Evolutionary conservation across 2,329 filamentous ascomycete species (phyloP).

Genomic region (Pseudocercospora pini-densiflorae): DNA sequence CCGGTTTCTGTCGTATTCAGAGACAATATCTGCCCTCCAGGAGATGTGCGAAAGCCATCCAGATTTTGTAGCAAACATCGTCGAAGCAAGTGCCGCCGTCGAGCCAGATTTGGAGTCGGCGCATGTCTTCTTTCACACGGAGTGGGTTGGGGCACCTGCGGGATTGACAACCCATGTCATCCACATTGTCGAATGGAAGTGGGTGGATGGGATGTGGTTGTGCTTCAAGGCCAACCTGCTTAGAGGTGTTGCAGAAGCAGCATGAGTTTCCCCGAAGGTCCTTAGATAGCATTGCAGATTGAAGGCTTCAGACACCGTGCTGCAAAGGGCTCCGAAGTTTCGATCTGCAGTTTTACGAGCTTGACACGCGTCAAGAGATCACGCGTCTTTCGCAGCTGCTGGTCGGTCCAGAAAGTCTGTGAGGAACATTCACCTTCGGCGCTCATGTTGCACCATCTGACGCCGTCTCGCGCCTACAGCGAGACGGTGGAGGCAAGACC

Average conservation of each 20-base stretch:
- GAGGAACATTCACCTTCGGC: too few relatives aligned
- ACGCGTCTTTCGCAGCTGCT: too few relatives aligned
- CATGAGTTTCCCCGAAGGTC: neutral
- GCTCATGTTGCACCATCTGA: too few relatives aligned
- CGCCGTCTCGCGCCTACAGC: too few relatives aligned
- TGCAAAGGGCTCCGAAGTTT: too few relatives aligned
- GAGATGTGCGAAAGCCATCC: neutral
- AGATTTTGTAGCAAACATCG: neutral
- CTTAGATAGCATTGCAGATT: neutral
- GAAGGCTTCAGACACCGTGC: too few relatives aligned
- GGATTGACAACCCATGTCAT: slow-evolving; percentile 3
- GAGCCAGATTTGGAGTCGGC: neutral
- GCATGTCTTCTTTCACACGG: neutral
- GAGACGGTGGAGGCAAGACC: too few relatives aligned
- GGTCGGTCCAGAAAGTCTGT: too few relatives aligned
- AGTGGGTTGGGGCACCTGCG: neutral
- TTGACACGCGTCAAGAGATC: too few relatives aligned
- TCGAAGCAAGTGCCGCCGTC: neutral
- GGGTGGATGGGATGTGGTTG: slow-evolving; percentile 8
- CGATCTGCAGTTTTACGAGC: too few relatives aligned
- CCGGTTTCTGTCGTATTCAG: neutral
- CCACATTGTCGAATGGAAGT: slow-evolving; percentile 1
- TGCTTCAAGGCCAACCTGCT: slow-evolving; percentile 2
- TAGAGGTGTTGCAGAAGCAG: neutral
- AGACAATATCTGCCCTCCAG: neutral